A percentile compares a stretch with the other conserved stretches of the same genome.
phyloP scores from a whole-genome alignment of 108 stramenopile species.

The Schizochytrium sp. region DNA sequence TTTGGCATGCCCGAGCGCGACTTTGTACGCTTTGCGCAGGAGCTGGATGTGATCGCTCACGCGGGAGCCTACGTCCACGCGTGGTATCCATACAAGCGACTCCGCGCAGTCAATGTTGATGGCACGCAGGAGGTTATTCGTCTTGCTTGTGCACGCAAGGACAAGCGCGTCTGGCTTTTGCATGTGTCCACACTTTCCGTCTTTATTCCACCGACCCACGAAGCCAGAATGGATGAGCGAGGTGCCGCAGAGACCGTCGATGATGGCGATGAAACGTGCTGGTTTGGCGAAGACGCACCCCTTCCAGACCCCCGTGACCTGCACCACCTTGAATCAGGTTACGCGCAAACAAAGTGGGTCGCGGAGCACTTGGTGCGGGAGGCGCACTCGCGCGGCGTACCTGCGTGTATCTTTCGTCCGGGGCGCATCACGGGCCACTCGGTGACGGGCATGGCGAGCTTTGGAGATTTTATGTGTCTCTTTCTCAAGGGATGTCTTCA shows the following conservation, averaged over 20 bases:
- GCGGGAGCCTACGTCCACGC: neutral
- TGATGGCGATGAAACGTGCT: neutral
- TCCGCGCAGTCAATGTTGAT: neutral
- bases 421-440: conserved; percentile 38
- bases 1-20: neutral
- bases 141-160: neutral
- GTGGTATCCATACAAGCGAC: neutral
- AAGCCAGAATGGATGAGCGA: neutral
- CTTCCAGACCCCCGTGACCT: neutral
- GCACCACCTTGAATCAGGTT: neutral
- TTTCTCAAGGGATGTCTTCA: conserved; percentile 28
- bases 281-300: neutral
- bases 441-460: conserved; percentile 28
- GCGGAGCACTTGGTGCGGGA: conserved; percentile 38
- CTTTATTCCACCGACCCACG: neutral
- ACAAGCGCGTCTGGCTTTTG: neutral
- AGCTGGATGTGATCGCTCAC: neutral
- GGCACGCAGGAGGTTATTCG: neutral
- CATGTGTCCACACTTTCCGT: neutral
- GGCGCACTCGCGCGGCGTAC: conserved; percentile 25
- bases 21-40: neutral
- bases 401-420: conserved; percentile 30
- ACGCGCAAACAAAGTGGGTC: conserved; percentile 26
- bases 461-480: conserved; percentile 43
- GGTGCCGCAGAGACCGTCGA: neutral